Evolutionary conservation across 257 asterid species (phyloP), one percentile per base, ranked within the genome.

Genomic region (Coffea eugenioides): DNA sequence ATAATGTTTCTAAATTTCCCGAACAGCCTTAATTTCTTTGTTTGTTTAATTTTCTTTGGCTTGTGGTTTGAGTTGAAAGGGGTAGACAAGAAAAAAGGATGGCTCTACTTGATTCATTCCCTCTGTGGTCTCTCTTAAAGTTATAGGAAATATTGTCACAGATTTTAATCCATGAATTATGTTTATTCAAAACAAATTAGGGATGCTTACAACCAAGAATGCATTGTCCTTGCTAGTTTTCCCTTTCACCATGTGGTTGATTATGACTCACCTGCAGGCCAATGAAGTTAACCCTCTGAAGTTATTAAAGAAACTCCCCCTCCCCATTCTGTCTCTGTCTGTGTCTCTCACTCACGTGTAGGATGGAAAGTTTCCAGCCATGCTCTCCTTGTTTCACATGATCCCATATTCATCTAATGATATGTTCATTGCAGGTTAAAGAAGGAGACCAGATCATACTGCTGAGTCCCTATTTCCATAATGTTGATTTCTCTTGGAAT

Each of bases 361-460:
- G 27, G 1, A n/a, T 23, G 27, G 16, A 13, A 5, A 66, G 12
- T 8, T n/a, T 62, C 12, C 5, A 12, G 21, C 45, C 45, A 11
- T 66, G 49, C 52, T 41, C 14, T 11, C 0, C 57, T 23, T 70
- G 25, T 21, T 70, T 9, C 34, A 18, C 34, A 8, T 69, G 0
- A 16, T 8, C 75, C 39, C 8, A 21, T 74, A 12, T 64, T n/a
- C 62, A 9, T n/a, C 68, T 61, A 3, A 23, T 48, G 15, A 43
- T 57, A 52, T 46, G 61, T 56, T 65, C 79, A 71, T 79, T 62
- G 62, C 91, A 93, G 98, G 91, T 95, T 48, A 92, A 92, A 88
- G 97, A 88, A 87, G 96, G 97, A 66, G 97, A 95, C 84, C 92
- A 89, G 82, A 89, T 93, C 80, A 86, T 88, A 68, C 82, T 93